Evolutionary conservation across 306 rosid genomes (phyloP).

Genomic region (Quercus wislizeni): DNA sequence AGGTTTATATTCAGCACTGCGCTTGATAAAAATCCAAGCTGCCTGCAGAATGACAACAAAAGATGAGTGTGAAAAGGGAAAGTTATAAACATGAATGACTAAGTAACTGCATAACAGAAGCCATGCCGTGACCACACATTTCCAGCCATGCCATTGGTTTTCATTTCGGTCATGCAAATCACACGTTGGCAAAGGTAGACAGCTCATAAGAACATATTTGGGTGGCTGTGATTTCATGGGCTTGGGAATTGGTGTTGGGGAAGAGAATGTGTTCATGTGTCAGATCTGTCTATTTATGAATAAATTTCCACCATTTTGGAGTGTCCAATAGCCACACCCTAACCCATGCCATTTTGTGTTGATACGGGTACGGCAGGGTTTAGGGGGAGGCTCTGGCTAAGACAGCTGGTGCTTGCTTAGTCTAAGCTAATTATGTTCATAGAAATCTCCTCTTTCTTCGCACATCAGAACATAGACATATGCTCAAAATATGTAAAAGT

Average conservation of each 20-base stretch:
- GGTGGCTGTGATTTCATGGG: not conserved
- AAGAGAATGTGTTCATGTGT: not conserved
- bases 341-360: not conserved
- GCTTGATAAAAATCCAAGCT: constrained; percentile 70
- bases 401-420: not conserved
- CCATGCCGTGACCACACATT: not conserved
- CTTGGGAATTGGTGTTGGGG: not conserved
- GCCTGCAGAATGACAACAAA: constrained; percentile 57
- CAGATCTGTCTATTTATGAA: not conserved
- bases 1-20: constrained; percentile 82
- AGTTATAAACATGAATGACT: not conserved
- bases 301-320: not conserved
- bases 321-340: not conserved
- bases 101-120: not conserved
- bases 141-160: not conserved
- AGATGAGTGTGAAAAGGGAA: constrained; percentile 19
- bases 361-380: not conserved
- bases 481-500: not conserved
- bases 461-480: not conserved
- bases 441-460: not conserved
- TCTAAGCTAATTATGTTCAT: not conserved
- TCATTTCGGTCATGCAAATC: not conserved
- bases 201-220: not conserved
- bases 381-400: not conserved
- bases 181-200: not conserved